Evolutionary conservation across 805 yeast genomes (phyloP).

Genomic region (Lipomyces sp.): DNA sequence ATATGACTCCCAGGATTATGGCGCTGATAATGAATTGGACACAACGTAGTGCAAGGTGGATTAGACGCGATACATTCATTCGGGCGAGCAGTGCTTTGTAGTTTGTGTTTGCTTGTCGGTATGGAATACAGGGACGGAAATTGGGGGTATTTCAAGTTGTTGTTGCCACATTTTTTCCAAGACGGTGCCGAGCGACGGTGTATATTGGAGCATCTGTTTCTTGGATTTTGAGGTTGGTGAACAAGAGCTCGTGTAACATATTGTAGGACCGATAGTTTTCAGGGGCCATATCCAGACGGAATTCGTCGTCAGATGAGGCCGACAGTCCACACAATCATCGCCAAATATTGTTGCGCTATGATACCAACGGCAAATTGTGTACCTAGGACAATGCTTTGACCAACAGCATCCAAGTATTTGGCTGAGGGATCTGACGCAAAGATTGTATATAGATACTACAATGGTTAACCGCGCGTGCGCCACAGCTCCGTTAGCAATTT

Average conservation of each 20-base stretch:
- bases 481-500: too few species aligned
- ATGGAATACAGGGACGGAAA: background rate
- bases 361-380: too few species aligned
- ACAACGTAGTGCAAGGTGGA: slow-evolving; percentile 14
- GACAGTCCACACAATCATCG: background rate
- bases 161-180: background rate
- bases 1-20: slow-evolving; percentile 24
- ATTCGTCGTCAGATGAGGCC: background rate
- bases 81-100: background rate
- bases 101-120: background rate
- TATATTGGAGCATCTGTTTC: too few species aligned
- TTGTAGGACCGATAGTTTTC: background rate
- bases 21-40: slow-evolving; percentile 17
- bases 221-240: background rate
- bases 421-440: too few species aligned
- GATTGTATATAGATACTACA: too few species aligned
- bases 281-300: background rate
- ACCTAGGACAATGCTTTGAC: too few species aligned
- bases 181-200: too few species aligned
- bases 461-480: too few species aligned
- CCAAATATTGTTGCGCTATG: too few species aligned
- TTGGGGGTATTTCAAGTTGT: background rate
- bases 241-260: background rate
- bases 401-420: too few species aligned
- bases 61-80: slow-evolving; percentile 7